phyloP scores from a whole-genome alignment of 768 basidiomycete genomes.

The Hygrophorus russula region DNA sequence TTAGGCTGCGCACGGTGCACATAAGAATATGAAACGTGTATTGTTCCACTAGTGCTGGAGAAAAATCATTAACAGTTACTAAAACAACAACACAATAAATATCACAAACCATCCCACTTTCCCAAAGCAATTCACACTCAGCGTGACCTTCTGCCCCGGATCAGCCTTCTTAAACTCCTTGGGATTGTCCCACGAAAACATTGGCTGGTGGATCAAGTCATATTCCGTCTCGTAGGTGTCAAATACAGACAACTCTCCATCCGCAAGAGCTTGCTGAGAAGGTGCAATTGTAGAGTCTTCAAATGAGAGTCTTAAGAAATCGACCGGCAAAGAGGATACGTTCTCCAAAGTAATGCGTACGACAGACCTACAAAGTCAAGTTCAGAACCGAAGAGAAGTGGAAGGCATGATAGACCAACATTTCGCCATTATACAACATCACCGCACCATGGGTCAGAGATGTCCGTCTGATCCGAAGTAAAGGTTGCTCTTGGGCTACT shows the following conservation, averaged over 20 bases:
- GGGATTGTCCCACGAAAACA: conserved; percentile 61
- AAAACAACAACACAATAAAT: background rate
- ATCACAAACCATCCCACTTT: conserved; percentile 81
- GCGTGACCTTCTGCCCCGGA: conserved; percentile 59
- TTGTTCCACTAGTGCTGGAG: conserved; percentile 60
- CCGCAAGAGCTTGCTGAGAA: conserved; percentile 65
- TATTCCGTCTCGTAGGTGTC: conserved; percentile 89
- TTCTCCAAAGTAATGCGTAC: conserved; percentile 88
- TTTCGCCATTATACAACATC: conserved; percentile 94
- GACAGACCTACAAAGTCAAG: conserved; percentile 42
- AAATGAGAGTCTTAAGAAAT: conserved; percentile 80
- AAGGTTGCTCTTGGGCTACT: conserved; percentile 80
- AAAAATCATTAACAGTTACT: conserved; percentile 1
- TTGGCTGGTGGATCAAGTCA: conserved; percentile 62
- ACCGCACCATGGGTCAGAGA: conserved; percentile 90
- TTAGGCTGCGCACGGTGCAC: conserved; percentile 33
- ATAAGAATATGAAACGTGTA: conserved; percentile 79
- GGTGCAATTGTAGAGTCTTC: conserved; percentile 82
- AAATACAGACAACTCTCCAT: conserved; percentile 70
- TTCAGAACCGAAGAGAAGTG: conserved; percentile 7
- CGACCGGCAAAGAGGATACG: conserved; percentile 67
- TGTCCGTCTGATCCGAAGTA: conserved; percentile 75
- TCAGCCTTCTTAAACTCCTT: conserved; percentile 39
- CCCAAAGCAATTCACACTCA: conserved; percentile 70
- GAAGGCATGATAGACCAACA: conserved; percentile 30